A percentile compares a stretch with the other conserved stretches of the same genome.
phyloP scores from a whole-genome alignment of 805 yeast species.

The Metschnikowia cubensis region DNA sequence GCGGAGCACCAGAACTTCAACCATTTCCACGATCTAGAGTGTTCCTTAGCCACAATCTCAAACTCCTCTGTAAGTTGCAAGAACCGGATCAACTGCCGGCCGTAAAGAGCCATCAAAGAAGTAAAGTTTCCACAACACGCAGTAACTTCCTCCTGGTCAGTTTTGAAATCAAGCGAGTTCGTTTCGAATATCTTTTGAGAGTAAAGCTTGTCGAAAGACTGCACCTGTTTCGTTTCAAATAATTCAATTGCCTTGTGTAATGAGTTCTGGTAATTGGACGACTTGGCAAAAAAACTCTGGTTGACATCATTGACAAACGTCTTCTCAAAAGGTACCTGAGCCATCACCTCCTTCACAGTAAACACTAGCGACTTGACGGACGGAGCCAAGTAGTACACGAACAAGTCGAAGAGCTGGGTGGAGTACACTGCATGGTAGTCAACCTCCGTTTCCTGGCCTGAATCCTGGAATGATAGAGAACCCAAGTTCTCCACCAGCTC shows the following conservation, averaged over 20 bases:
- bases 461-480: slow-evolving; percentile 10
- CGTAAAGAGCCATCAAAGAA: slow-evolving; percentile 57
- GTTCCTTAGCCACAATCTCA: slow-evolving; percentile 21
- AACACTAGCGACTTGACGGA: slow-evolving; percentile 62
- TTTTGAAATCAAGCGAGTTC: slow-evolving; percentile 35
- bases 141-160: slow-evolving; percentile 75
- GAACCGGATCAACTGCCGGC: slow-evolving; percentile 51
- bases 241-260: slow-evolving; percentile 49
- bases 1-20: slow-evolving; percentile 45
- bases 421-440: slow-evolving; percentile 26
- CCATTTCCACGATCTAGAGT: slow-evolving; percentile 47
- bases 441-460: slow-evolving; percentile 10
- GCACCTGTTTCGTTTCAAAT: slow-evolving; percentile 52
- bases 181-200: slow-evolving; percentile 47
- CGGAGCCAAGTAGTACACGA: slow-evolving; percentile 67
- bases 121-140: slow-evolving; percentile 83
- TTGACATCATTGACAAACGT: slow-evolving; percentile 17
- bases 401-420: slow-evolving; percentile 56
- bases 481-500: slow-evolving; percentile 29
- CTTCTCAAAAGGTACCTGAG: slow-evolving; percentile 53
- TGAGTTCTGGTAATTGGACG: slow-evolving; percentile 44
- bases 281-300: slow-evolving; percentile 33
- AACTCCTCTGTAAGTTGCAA: slow-evolving; percentile 43
- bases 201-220: slow-evolving; percentile 57
- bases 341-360: slow-evolving; percentile 59